A percentile compares a stretch with the other conserved stretches of the same genome.
Evolutionary conservation across 2,329 filamentous ascomycete species (phyloP).

Genomic region (Colletotrichum orchidophilum): DNA sequence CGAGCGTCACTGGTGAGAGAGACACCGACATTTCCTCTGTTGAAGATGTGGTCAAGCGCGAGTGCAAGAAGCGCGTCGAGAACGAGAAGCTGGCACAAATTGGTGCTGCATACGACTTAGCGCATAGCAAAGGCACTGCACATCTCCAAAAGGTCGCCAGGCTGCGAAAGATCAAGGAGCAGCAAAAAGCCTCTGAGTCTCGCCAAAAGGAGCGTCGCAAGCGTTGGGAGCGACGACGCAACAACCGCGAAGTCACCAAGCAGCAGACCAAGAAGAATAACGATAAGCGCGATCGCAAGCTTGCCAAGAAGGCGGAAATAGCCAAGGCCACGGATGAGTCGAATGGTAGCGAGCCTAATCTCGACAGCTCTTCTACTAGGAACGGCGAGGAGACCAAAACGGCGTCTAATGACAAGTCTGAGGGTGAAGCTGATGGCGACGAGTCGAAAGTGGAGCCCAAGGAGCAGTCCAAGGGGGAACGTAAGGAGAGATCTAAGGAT

Average conservation of each 20-base stretch:
- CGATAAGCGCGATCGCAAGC: slow-evolving; percentile 44
- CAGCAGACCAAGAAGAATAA: slow-evolving; percentile 51
- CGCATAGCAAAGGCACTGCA: slow-evolving; percentile 65
- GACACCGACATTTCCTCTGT: slow-evolving; percentile 53
- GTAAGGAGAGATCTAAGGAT: too few species aligned
- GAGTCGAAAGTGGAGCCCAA: too few species aligned
- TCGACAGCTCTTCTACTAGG: too few species aligned
- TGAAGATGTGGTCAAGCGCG: slow-evolving; percentile 65
- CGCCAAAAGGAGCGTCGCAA: slow-evolving; percentile 55
- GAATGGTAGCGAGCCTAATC: neutral
- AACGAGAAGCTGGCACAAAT: slow-evolving; percentile 69
- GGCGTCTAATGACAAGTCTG: neutral
- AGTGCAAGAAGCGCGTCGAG: slow-evolving; percentile 56
- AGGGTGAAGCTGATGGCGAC: neutral
- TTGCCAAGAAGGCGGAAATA: slow-evolving; percentile 39
- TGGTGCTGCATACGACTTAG: slow-evolving; percentile 67
- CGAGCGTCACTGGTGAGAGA: slow-evolving; percentile 63
- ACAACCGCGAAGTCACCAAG: slow-evolving; percentile 51
- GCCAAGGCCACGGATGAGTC: slow-evolving; percentile 32
- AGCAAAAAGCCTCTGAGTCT: slow-evolving; percentile 58
- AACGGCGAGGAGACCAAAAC: neutral
- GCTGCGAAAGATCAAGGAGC: slow-evolving; percentile 58
- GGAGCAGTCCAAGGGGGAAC: too few species aligned
- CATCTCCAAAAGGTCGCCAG: slow-evolving; percentile 61
- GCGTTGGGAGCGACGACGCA: slow-evolving; percentile 60